Evolutionary conservation across 306 rosid species (phyloP), one percentile per base, ranked within the genome.

Genomic region (Quercus variabilis): DNA sequence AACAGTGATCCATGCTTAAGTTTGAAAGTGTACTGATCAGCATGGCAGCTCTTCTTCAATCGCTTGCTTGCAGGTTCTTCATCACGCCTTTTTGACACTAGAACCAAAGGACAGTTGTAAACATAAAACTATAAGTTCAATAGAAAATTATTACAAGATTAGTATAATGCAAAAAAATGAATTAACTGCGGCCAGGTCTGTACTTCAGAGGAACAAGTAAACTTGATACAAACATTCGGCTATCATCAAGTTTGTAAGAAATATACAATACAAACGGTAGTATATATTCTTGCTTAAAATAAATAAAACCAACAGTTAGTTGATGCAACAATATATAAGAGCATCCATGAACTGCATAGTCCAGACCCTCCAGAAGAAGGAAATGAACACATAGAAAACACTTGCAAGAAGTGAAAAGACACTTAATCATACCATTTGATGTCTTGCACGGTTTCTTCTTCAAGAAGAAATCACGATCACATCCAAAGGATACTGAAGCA

Each of bases 1-100:
- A 93, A 77, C 73, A 95, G 90, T 6, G 97, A 92, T 75, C 97
- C 98, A 77, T 91, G 99, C 92, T 83, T 92, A 11, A 91, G 96
- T 49, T 78, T 87, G 70, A 91, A 95, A 0, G 93, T 84, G 75
- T 91, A 92, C 69, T 88, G 89, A 75, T 89, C 88, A 73, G 51
- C 80, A 70, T 65, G 80, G 64, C 64, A 49, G 79, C 82, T 89
- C 82, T 83, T 85, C 92, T 89, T 91, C 60, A 84, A 74, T 63
- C 92, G 88, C 91, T 92, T 92, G 71, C 87, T 88, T 0, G 78
- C 80, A 78, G 90, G 90, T 55, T 84, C 97, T 46, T 84, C 89
- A 20, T 80, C 84, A 1, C 78, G 84, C 77, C 87, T 81, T 76
- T 86, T 88, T 79, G 15, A 73, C 28, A 63, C 71, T 58, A 76